Conservation (phyloP, 257 asterid species). For the Coffea eugenioides region DNA sequence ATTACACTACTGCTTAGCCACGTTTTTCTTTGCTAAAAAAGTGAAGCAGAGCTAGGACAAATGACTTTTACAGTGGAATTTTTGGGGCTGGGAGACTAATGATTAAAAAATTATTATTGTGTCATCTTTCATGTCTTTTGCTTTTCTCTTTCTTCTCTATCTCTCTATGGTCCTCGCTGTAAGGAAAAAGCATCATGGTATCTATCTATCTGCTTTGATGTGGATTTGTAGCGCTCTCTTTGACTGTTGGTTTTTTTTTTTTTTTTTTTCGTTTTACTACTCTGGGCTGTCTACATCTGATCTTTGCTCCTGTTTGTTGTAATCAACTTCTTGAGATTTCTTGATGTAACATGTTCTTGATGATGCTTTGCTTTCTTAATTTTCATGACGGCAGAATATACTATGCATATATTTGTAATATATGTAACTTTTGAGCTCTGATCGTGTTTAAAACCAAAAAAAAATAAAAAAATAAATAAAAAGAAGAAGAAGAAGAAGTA, state of each 20-base stretch:
- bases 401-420: no score
- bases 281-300: conserved; percentile 40
- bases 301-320: conserved; percentile 31
- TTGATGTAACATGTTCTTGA: conserved; percentile 39
- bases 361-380: conserved; percentile 18
- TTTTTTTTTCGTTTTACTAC: conserved; percentile 36
- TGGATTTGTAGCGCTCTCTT: conserved; percentile 48
- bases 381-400: neutral
- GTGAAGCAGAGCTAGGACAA: conserved; percentile 16
- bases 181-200: conserved; percentile 31
- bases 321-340: conserved; percentile 29
- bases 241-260: conserved; percentile 51
- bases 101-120: conserved; percentile 4
- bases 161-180: conserved; percentile 20
- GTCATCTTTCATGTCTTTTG: neutral
- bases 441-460: no score
- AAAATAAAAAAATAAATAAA: no score
- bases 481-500: no score
- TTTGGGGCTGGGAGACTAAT: conserved; percentile 18
- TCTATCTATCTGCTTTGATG: conserved; percentile 40
- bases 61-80: conserved; percentile 14
- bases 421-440: no score
- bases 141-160: neutral
- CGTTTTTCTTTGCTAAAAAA: conserved; percentile 37
- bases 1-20: conserved; percentile 30